These are phyloP conservation scores for Lathyrus oleraceus DNA, from an alignment of 306 rosid species.

Conservation along the genomic window DNA sequence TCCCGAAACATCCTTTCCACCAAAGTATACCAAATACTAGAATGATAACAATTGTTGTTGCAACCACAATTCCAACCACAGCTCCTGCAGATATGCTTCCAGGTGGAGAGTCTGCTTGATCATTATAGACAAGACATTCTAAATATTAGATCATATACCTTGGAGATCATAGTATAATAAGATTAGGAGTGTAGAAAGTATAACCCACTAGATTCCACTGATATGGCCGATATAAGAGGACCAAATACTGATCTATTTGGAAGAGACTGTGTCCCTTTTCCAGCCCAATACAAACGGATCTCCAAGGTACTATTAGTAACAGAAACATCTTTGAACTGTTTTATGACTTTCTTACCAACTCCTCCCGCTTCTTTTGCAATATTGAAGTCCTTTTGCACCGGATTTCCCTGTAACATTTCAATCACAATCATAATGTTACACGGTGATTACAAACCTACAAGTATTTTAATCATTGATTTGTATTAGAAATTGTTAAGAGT, in stretches of 20 bases:
- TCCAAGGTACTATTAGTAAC: constrained; percentile 42
- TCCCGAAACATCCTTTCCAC: constrained; percentile 38
- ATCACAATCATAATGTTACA: neutral
- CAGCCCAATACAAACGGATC: constrained; percentile 65
- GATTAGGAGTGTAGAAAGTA: neutral
- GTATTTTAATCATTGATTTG: neutral
- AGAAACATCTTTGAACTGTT: neutral
- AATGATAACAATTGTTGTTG: constrained; percentile 27
- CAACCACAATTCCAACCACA: constrained; percentile 48
- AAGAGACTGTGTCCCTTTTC: constrained; percentile 60
- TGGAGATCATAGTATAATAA: neutral
- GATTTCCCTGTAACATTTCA: constrained; percentile 43
- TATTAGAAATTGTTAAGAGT: neutral
- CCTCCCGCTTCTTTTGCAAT: constrained; percentile 51
- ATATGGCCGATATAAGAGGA: constrained; percentile 71
- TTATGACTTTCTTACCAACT: constrained; percentile 12
- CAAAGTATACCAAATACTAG: constrained; percentile 36
- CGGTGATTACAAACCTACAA: neutral
- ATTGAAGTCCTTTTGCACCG: constrained; percentile 49
- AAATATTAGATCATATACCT: neutral
- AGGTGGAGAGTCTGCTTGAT: constrained; percentile 19
- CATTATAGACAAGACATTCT: neutral
- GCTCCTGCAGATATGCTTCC: constrained; percentile 33
- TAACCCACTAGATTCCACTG: constrained; percentile 24
- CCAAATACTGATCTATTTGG: constrained; percentile 57